Base-by-base conservation (phyloP, 108 stramenopile species). In the Pseudonitzschia pungens region DNA sequence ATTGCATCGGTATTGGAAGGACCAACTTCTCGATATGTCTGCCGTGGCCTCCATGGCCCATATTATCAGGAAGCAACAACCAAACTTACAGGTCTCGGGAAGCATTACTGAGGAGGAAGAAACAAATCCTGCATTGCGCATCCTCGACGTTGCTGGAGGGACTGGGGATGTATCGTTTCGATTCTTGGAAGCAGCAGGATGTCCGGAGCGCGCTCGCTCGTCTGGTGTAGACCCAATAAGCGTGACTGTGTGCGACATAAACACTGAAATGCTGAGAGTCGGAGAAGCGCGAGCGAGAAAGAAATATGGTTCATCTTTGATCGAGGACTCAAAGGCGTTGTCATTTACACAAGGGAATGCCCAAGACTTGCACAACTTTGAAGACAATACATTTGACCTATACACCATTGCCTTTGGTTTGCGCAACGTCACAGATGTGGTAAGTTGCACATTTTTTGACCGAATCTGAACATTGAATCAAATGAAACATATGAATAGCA, bases 381-480 rank as follows among this genome's bases (percentile, higher is more conserved):
- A 74, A 12, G 92, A 96, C 71, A 80, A 92, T 70, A 71, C 86
- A n/a, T 98, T 98, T 77, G 98, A 99, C 81, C 53, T 96, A 33
- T 97, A 98, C 78, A 99, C 98, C 21, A 98, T 98, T 73, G 95
- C 97, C 9, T 99, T 99, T 85, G 99, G 99, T 9, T 81, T 99
- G 55, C 75, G 99, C 10, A 99, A 99, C 77, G 99, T 99, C 20
- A 99, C 99, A 4, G 92, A 97, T 84, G 91, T 95, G 8, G 66
- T 67, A 67, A 67, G 66, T 67, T 48, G 14, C 14, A 2, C 1
- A 48, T 10, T 2, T 48, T 18, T 48, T 48, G 45, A 2, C 14
- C 5, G 18, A 48, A 48, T 4, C 14, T 2, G 45, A 11, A 48
- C 1, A 43, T 43, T 9, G 45, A 48, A 48, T 8, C 45, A 18